A percentile compares a stretch with the other conserved stretches of the same genome.
Conservation (phyloP, 257 asterid genomes). For the Solanum virginianum region DNA sequence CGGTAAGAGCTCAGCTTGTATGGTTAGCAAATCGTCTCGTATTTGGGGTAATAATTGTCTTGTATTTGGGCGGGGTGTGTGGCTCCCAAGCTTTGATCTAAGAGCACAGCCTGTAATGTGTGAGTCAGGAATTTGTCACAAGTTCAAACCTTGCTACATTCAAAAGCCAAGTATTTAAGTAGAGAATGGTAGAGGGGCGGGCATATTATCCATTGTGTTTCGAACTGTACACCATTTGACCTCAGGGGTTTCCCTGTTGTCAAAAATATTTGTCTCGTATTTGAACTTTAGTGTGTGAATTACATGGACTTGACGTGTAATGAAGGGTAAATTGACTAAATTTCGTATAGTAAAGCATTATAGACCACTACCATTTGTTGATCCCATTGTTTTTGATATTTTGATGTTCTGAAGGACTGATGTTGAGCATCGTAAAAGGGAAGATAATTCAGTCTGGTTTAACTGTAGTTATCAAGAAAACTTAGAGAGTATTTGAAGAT, state of each 20-base stretch:
- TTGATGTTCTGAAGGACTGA: background rate
- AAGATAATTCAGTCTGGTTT: background rate
- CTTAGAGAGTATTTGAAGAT: background rate
- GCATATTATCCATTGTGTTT: background rate
- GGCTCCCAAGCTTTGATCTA: background rate
- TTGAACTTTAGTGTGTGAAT: background rate
- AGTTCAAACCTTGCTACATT: background rate
- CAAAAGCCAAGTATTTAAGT: background rate
- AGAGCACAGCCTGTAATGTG: background rate
- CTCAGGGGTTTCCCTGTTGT: background rate
- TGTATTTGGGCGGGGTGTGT: background rate
- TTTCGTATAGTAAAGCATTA: background rate
- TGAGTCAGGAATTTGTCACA: background rate
- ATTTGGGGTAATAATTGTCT: background rate
- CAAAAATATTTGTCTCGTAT: no score
- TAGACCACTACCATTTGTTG: background rate
- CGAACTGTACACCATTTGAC: background rate
- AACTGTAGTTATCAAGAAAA: background rate
- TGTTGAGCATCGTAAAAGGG: background rate
- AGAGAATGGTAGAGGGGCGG: background rate
- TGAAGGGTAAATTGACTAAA: background rate
- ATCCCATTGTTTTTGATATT: background rate
- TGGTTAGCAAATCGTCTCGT: background rate
- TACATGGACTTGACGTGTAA: background rate
- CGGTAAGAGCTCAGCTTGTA: background rate